phyloP scores from a whole-genome alignment of 306 rosid species.

The Styphnolobium japonicum region DNA sequence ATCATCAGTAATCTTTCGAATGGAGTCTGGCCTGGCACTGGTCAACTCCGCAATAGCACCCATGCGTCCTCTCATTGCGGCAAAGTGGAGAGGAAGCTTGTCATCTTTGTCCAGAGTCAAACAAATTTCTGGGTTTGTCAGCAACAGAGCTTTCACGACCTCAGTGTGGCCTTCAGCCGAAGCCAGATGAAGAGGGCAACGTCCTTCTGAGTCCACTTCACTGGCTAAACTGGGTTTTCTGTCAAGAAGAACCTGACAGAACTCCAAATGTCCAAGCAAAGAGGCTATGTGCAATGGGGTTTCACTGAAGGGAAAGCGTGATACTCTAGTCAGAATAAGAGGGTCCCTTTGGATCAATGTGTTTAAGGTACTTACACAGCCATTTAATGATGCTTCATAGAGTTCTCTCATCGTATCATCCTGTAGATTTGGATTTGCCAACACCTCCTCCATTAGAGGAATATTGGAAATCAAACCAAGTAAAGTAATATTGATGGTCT shows the following conservation, averaged over 20 bases:
- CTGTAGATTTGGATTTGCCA: background rate
- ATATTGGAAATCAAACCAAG: background rate
- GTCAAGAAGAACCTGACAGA: conserved; percentile 18
- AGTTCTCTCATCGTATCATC: conserved; percentile 7
- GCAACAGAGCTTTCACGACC: conserved; percentile 15
- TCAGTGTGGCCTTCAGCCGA: conserved; percentile 30
- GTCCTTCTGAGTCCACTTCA: conserved; percentile 32
- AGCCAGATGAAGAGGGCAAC: conserved; percentile 39
- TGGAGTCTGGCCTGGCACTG: background rate
- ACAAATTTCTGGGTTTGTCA: background rate
- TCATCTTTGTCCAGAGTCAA: conserved; percentile 25
- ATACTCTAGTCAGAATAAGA: conserved; percentile 4
- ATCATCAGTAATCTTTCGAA: background rate
- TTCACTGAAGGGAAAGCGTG: conserved; percentile 18
- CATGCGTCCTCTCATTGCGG: conserved; percentile 33
- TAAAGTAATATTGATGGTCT: background rate
- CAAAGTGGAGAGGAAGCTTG: conserved; percentile 37
- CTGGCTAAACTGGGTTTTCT: background rate
- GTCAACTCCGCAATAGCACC: conserved; percentile 14
- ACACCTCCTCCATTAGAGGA: conserved; percentile 9
- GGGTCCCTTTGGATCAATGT: conserved; percentile 1
- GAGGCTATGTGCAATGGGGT: conserved; percentile 39
- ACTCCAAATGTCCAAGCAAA: conserved; percentile 32
- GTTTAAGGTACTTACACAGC: conserved; percentile 25
- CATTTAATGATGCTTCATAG: conserved; percentile 27